A percentile compares a stretch with the other conserved stretches of the same genome.
phyloP scores from a whole-genome alignment of 192 early-diverging fungal genomes.

The Backusella tarrabulga region DNA sequence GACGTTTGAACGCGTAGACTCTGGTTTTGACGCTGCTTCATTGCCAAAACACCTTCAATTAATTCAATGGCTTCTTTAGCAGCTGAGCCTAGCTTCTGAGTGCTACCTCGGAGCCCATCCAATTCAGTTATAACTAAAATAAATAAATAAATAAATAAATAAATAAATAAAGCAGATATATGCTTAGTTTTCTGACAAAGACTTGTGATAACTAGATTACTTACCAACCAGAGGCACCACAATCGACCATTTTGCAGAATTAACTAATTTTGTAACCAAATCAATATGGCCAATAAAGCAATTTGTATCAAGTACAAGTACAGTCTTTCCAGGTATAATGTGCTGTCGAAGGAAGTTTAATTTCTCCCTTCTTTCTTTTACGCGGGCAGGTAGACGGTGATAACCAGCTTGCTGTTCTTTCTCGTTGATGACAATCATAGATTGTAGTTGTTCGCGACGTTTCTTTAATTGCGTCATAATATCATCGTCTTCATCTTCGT shows the following conservation, averaged over 20 bases:
- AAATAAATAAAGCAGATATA: constrained; percentile 32
- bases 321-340: constrained; percentile 36
- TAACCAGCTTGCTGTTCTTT: constrained; percentile 6
- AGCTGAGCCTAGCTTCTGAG: constrained; percentile 46
- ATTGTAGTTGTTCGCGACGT: constrained; percentile 34
- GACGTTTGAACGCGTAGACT: constrained; percentile 53
- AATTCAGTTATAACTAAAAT: constrained; percentile 52
- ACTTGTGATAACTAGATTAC: not conserved
- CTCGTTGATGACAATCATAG: constrained; percentile 3
- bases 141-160: not conserved
- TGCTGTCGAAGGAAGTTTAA: constrained; percentile 11
- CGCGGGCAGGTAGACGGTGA: constrained; percentile 16
- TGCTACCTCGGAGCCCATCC: constrained; percentile 51
- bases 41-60: constrained; percentile 40
- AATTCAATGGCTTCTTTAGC: constrained; percentile 45
- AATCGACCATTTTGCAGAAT: constrained; percentile 46
- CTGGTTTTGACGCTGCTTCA: constrained; percentile 24
- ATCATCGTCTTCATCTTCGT: constrained; percentile 21
- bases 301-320: constrained; percentile 57
- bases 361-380: constrained; percentile 16
- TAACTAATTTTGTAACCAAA: constrained; percentile 40
- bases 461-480: constrained; percentile 26
- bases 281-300: constrained; percentile 54
- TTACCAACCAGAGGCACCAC: constrained; percentile 54
- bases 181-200: not conserved